A percentile compares a stretch with the other conserved stretches of the same genome.
These are phyloP conservation scores for Phialophora tarda DNA, from an alignment of 2,329 filamentous ascomycete species.

Conservation along the genomic window DNA sequence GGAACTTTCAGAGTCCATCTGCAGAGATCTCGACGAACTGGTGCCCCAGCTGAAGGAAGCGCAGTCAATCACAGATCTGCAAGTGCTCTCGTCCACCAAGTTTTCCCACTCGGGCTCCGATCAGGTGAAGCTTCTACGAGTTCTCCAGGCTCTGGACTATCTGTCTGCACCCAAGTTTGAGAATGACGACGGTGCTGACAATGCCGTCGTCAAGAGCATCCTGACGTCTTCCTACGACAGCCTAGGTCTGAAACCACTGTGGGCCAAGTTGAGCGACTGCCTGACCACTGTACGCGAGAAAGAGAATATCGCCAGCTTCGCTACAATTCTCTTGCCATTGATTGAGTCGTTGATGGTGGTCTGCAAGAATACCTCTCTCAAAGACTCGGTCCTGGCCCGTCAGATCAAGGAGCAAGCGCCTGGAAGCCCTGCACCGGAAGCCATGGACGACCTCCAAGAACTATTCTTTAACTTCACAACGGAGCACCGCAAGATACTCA, in stretches of 20 bases:
- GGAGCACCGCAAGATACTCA: conserved; percentile 95
- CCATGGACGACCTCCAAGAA: conserved; percentile 68
- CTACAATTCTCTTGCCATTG: conserved; percentile 89
- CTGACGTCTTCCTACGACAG: conserved; percentile 89
- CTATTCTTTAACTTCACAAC: conserved; percentile 98
- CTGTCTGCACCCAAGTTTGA: conserved; percentile 81
- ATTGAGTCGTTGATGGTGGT: conserved; percentile 99
- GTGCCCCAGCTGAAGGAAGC: conserved; percentile 86
- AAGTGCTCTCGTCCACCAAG: conserved; percentile 89
- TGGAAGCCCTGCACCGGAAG: conserved; percentile 71
- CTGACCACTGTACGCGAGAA: conserved; percentile 85
- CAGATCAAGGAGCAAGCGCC: conserved; percentile 70
- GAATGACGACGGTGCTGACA: conserved; percentile 58
- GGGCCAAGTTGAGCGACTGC: conserved; percentile 89
- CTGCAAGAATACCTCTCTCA: conserved; percentile 92
- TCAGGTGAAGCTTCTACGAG: conserved; percentile 91
- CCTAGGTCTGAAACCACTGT: conserved; percentile 84
- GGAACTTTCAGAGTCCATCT: conserved; percentile 79
- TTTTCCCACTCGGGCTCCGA: conserved; percentile 96
- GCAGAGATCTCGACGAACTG: conserved; percentile 82
- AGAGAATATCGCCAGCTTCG: conserved; percentile 95
- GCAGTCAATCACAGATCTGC: conserved; percentile 88
- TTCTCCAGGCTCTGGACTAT: conserved; percentile 92
- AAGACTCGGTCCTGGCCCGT: conserved; percentile 64
- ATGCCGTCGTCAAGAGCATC: conserved; percentile 74